Conservation (phyloP, 2,329 filamentous ascomycete genomes). For the Trichoderma lentiforme region DNA sequence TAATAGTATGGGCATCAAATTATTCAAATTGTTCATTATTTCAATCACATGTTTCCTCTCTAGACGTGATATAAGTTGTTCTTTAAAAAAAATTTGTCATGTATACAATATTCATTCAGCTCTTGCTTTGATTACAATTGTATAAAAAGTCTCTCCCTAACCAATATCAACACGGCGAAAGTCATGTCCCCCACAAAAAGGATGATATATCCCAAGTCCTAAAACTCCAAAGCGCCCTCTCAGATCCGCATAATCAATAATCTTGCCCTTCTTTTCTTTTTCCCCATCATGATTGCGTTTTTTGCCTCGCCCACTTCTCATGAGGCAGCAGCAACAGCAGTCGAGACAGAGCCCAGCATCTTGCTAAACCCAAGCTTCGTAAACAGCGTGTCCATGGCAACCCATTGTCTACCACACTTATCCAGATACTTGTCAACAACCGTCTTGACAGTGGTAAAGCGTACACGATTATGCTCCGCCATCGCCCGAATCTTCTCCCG, state of each 20-base stretch:
- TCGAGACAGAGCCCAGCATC: conserved; percentile 20
- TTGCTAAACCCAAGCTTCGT: conserved; percentile 58
- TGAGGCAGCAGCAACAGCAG: neutral
- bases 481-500: conserved; percentile 66
- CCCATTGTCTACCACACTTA: conserved; percentile 88
- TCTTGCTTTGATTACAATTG: neutral
- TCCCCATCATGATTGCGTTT: neutral
- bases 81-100: neutral
- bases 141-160: neutral
- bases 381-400: conserved; percentile 89
- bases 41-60: neutral
- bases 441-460: conserved; percentile 72
- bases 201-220: neutral
- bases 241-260: neutral
- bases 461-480: conserved; percentile 75
- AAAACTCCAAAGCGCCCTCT: neutral
- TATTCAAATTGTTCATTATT: neutral
- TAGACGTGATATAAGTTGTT: neutral
- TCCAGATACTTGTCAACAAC: conserved; percentile 82
- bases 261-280: neutral
- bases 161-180: neutral
- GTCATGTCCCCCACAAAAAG: neutral
- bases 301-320: neutral
- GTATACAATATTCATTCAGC: neutral
- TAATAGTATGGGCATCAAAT: neutral